phyloP scores from a whole-genome alignment of 306 rosid species.

The Alnus rubra region DNA sequence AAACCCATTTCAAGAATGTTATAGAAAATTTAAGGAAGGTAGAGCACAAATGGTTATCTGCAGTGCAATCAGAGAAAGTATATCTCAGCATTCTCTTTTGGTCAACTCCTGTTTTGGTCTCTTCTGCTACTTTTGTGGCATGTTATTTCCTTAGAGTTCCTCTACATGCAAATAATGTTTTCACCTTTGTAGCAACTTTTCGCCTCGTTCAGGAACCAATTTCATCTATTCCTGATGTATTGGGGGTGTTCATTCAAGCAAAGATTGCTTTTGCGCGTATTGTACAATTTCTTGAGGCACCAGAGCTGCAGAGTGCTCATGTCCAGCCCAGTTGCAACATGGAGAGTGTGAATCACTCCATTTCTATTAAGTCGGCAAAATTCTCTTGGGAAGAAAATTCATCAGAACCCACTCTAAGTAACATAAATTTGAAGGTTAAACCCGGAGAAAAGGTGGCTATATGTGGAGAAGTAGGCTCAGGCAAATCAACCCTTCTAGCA shows the following conservation, averaged over 20 bases:
- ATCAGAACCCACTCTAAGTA: conserved; percentile 53
- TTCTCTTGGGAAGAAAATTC: conserved; percentile 70
- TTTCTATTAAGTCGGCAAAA: conserved; percentile 47
- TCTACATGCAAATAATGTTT: conserved; percentile 72
- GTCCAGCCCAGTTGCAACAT: conserved; percentile 14
- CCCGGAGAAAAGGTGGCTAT: conserved; percentile 67
- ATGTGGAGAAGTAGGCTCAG: conserved; percentile 90
- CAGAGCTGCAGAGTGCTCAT: conserved; percentile 47
- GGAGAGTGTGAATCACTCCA: conserved; percentile 29
- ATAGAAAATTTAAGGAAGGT: conserved; percentile 51
- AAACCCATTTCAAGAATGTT: conserved; percentile 53
- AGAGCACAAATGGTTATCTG: conserved; percentile 54
- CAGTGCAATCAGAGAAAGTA: conserved; percentile 47
- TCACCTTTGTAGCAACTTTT: conserved; percentile 72
- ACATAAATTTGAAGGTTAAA: conserved; percentile 50
- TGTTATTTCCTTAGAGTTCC: conserved; percentile 66
- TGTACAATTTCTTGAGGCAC: conserved; percentile 58
- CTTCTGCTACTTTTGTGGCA: conserved; percentile 66
- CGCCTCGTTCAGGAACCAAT: conserved; percentile 83
- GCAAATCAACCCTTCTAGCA: conserved; percentile 74
- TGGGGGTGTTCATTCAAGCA: conserved; percentile 68
- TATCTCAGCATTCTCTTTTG: conserved; percentile 56
- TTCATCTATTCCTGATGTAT: conserved; percentile 52
- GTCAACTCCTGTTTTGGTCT: conserved; percentile 63
- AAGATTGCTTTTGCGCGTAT: conserved; percentile 68